Percentiles rank a stretch among this genome's conserved stretches.
These are phyloP conservation scores for Ceratocystis ficicola DNA, from an alignment of 2,329 filamentous ascomycete genomes.

Conservation along the genomic window DNA sequence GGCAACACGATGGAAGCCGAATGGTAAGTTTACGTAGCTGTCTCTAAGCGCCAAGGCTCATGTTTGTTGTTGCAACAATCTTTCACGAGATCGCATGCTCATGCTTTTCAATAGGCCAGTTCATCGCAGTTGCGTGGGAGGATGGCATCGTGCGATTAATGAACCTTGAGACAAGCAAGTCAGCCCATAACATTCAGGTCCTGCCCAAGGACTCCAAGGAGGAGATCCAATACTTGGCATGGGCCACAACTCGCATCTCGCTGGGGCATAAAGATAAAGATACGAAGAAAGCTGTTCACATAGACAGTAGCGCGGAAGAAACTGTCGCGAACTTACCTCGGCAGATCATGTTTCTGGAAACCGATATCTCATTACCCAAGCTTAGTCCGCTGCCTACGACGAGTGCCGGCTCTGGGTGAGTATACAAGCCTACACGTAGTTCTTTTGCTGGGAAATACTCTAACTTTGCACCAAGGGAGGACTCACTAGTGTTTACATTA, in stretches of 20 bases:
- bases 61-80: neutral
- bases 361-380: slow-evolving; percentile 64
- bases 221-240: slow-evolving; percentile 17
- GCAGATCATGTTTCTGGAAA: slow-evolving; percentile 61
- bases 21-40: slow-evolving; percentile 41
- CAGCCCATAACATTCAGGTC: slow-evolving; percentile 57
- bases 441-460: neutral
- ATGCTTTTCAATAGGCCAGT: slow-evolving; percentile 39
- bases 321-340: slow-evolving; percentile 47
- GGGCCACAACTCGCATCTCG: slow-evolving; percentile 18
- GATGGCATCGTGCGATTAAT: slow-evolving; percentile 68
- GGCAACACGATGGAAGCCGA: slow-evolving; percentile 52
- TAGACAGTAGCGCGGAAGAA: slow-evolving; percentile 2
- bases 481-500: slow-evolving; percentile 55
- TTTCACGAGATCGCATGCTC: neutral
- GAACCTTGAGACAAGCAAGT: slow-evolving; percentile 68
- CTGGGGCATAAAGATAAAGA: neutral
- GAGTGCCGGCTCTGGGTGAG: slow-evolving; percentile 52
- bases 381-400: slow-evolving; percentile 54
- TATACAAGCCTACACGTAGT: slow-evolving; percentile 19
- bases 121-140: slow-evolving; percentile 72
- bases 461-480: slow-evolving; percentile 31
- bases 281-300: slow-evolving; percentile 19
- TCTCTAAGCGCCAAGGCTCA: neutral
- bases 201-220: slow-evolving; percentile 28